Percentiles rank a stretch among this genome's conserved stretches.
phyloP scores from a whole-genome alignment of 2,329 filamentous ascomycete species.

The Aureobasidium mangrovei region DNA sequence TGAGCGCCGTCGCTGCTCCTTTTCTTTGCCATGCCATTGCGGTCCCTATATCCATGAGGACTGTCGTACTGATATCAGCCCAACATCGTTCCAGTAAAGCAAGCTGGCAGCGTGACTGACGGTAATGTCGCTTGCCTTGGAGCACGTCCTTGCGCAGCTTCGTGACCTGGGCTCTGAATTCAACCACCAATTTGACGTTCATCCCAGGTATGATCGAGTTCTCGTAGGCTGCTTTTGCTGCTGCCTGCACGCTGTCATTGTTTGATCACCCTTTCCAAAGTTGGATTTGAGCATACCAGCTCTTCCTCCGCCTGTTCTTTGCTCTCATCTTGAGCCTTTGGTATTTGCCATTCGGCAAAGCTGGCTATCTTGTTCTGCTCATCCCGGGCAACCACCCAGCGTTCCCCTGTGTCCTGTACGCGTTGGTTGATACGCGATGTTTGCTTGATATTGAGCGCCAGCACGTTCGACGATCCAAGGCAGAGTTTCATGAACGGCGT shows the following conservation, averaged over 20 bases:
- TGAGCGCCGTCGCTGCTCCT: constrained; percentile 6
- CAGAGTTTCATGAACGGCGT: constrained; percentile 10
- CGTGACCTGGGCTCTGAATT: constrained; percentile 1
- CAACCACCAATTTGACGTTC: not conserved
- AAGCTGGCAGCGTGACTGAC: not conserved
- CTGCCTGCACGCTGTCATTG: not conserved
- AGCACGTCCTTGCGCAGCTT: constrained; percentile 4
- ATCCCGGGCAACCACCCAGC: constrained; percentile 11
- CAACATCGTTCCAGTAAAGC: not conserved
- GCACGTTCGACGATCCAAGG: constrained; percentile 1
- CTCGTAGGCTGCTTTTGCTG: not conserved
- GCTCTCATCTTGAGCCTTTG: constrained; percentile 7
- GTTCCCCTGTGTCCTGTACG: not conserved
- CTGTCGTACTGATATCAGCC: not conserved
- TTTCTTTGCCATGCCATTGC: not conserved
- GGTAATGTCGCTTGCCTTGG: constrained; percentile 2
- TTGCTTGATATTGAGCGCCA: constrained; percentile 7
- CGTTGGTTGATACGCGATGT: not conserved
- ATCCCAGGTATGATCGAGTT: constrained; percentile 11
- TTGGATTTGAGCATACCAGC: not conserved
- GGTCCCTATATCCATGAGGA: constrained; percentile 9
- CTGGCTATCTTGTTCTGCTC: constrained; percentile 4
- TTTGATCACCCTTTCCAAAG: not conserved
- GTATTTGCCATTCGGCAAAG: constrained; percentile 8
- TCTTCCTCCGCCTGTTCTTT: constrained; percentile 11